phyloP scores from a whole-genome alignment of 2,329 filamentous ascomycete genomes.

The Clarireedia monteithiana region DNA sequence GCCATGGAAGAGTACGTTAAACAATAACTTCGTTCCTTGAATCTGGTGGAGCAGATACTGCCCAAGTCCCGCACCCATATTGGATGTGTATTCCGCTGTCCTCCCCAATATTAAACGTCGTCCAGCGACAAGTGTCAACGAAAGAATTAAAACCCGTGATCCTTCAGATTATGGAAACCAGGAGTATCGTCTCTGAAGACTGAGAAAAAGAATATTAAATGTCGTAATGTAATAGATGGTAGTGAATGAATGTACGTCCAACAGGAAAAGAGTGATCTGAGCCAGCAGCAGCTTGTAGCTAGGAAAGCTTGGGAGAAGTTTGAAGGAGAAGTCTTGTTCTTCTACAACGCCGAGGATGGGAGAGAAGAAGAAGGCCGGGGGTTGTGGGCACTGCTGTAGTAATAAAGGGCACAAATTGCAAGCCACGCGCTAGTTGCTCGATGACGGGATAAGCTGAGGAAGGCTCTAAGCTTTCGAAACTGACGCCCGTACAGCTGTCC shows the following conservation, averaged over 20 bases:
- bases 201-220: conserved; percentile 22
- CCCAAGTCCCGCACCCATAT: conserved; percentile 27
- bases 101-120: conserved; percentile 38
- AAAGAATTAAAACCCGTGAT: background rate
- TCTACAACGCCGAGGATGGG: conserved; percentile 36
- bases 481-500: conserved; percentile 19
- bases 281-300: conserved; percentile 44
- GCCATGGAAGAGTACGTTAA: conserved; percentile 75
- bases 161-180: background rate
- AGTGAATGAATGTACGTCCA: conserved; percentile 30
- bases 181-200: background rate
- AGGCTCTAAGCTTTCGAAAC: conserved; percentile 5
- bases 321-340: conserved; percentile 34
- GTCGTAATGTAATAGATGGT: conserved; percentile 17
- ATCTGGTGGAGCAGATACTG: conserved; percentile 52
- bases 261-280: conserved; percentile 45
- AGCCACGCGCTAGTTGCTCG: background rate
- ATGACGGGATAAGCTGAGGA: background rate
- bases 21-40: conserved; percentile 62
- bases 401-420: conserved; percentile 12
- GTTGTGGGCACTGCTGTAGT: conserved; percentile 25
- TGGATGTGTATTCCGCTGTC: conserved; percentile 15
- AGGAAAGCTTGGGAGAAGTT: conserved; percentile 27
- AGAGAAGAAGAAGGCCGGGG: conserved; percentile 29
- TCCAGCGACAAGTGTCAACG: conserved; percentile 42